Base-by-base conservation (phyloP, 805 yeast species). In the Torulaspora indica region DNA sequence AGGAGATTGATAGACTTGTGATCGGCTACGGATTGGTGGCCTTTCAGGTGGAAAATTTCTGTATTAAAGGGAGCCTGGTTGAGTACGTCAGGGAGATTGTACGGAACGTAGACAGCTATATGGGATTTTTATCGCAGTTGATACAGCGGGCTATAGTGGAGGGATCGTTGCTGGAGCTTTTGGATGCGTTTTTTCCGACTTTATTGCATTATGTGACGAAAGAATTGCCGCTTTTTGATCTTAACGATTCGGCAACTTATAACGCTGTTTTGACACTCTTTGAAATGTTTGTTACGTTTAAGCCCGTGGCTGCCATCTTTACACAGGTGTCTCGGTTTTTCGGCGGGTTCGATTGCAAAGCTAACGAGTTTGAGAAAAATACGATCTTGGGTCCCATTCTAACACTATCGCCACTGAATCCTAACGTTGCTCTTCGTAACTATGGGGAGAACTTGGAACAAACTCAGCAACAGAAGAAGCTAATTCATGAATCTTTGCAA, bases 351-450 rank as follows among this genome's bases (percentile, higher is more conserved):
- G 64, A 70, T 39, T 51, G 62, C 10, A 66, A 74, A 8, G 78
- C 83, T 1, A 64, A 74, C 13, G 72, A 74, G 36, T 75, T 76
- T 55, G 95, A 85, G 56, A 67, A 68, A 12, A 69, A 71, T 18
- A 78, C 95, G 0, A 63, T 86, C 13, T 66, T 91, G 43, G 98
- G 97, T 2, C 84, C 95, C 6, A 70, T 88, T 24, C 74, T 87
- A 43, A 71, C 81, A 45, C 65, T 88, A 17, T 85, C 95, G 0
- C 95, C 96, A 0, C 66, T 89, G 37, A 73, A 77, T 37, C 72
- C 74, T 2, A 64, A 72, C n/a, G 75, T 79, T 0, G 61, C 73
- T 0, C 55, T 68, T 13, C 77, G 75, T 47, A 79, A 81, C 51
- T 73, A 69, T 38, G 64, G 63, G n/a, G 61, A 61, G 24, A 47